These are phyloP conservation scores for Calocera viscosa DNA, from an alignment of 768 basidiomycete species.

Conservation along the genomic window DNA sequence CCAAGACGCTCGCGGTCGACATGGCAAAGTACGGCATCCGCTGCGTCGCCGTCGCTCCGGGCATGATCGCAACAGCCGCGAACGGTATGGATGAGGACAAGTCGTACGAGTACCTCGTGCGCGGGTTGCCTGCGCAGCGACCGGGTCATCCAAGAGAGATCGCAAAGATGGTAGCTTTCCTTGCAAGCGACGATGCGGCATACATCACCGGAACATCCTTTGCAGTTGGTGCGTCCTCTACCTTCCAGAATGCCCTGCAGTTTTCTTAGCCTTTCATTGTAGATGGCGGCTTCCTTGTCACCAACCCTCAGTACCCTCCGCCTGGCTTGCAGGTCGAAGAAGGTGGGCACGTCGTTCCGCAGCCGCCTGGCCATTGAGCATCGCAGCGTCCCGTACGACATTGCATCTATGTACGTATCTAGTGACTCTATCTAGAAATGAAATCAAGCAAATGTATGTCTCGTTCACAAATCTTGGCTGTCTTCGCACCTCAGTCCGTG, in stretches of 20 bases:
- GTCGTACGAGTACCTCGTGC: neutral
- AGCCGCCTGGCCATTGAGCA: neutral
- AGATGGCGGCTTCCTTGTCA: conserved; percentile 3
- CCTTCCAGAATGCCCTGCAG: neutral
- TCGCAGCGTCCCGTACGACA: neutral
- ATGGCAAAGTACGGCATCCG: conserved; percentile 12
- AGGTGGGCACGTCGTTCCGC: neutral
- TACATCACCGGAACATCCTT: conserved; percentile 14
- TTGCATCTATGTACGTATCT: neutral
- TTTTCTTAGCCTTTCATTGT: neutral
- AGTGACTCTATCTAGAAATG: neutral
- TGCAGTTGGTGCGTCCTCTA: neutral
- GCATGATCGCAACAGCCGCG: conserved; percentile 10
- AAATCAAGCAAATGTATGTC: conserved; percentile 1
- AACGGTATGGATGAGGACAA: conserved; percentile 1
- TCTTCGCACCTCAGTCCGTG: neutral
- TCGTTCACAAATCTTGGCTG: neutral
- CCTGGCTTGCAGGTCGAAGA: conserved; percentile 7
- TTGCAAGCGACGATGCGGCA: conserved; percentile 14
- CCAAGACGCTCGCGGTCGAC: conserved; percentile 13
- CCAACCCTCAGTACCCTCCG: neutral
- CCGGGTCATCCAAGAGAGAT: conserved; percentile 13
- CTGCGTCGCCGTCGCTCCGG: conserved; percentile 11
- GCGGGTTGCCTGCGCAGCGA: conserved; percentile 7
- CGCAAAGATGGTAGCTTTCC: conserved; percentile 13